A percentile compares a stretch with the other conserved stretches of the same genome.
phyloP scores from a whole-genome alignment of 495 filamentous ascomycete genomes.

The Penicillium paxilli region DNA sequence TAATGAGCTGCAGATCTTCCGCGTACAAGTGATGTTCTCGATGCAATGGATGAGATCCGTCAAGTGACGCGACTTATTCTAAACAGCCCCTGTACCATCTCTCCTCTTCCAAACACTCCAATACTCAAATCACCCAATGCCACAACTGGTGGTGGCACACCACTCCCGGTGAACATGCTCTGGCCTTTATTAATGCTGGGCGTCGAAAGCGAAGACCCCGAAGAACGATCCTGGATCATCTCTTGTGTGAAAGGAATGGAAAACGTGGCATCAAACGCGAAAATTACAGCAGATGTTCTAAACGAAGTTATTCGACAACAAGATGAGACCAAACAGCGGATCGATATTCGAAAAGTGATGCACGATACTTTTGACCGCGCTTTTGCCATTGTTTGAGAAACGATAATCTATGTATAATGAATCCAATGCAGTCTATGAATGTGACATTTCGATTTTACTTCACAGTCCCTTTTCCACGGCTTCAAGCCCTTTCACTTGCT shows the following conservation, averaged over 20 bases:
- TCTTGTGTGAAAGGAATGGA: conserved; percentile 38
- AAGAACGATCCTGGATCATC: conserved; percentile 37
- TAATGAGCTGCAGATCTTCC: conserved; percentile 20
- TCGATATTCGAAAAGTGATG: conserved; percentile 39
- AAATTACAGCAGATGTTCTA: conserved; percentile 39
- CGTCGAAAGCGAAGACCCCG: conserved; percentile 37
- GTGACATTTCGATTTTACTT: not conserved
- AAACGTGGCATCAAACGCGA: conserved; percentile 37
- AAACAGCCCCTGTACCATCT: conserved; percentile 4
- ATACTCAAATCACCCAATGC: not conserved
- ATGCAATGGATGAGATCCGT: conserved; percentile 35
- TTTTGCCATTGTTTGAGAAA: conserved; percentile 39
- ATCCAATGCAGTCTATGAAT: conserved; percentile 9
- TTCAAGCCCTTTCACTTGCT: conserved; percentile 8
- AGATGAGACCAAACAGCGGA: conserved; percentile 35
- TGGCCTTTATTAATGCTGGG: conserved; percentile 46
- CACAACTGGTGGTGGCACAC: conserved; percentile 11
- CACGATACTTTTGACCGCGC: conserved; percentile 29
- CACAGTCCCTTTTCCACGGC: not conserved
- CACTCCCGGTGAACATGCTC: conserved; percentile 42
- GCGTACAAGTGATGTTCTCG: conserved; percentile 30
- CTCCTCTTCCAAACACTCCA: not conserved
- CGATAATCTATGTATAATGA: conserved; percentile 1
- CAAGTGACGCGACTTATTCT: conserved; percentile 31
- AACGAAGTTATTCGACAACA: conserved; percentile 42